Evolutionary conservation across 2,329 filamentous ascomycete genomes (phyloP).

Genomic region (Fusarium sp.): DNA sequence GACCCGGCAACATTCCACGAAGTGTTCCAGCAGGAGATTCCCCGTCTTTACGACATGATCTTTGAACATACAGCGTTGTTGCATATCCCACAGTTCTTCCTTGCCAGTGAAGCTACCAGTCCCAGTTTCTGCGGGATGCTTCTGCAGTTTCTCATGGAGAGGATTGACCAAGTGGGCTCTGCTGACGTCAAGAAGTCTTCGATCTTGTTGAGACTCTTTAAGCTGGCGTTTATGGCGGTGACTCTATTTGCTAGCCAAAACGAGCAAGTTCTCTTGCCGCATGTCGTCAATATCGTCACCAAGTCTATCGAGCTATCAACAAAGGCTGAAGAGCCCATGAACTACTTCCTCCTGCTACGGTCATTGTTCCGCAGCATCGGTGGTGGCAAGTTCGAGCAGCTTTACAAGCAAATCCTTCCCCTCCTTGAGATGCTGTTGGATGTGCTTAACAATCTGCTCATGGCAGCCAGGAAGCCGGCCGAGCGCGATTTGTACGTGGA

Average conservation of each 20-base stretch:
- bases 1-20: constrained; percentile 99
- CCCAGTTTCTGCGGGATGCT: constrained; percentile 99
- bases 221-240: constrained; percentile 98
- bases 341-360: constrained; percentile 93
- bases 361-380: constrained; percentile 97
- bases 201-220: constrained; percentile 93
- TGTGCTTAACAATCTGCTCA: constrained; percentile 92
- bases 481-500: constrained; percentile 98
- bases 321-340: constrained; percentile 96
- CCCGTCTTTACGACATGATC: constrained; percentile 95
- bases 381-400: constrained; percentile 94
- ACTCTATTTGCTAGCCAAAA: constrained; percentile 95
- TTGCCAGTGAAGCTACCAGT: constrained; percentile 98
- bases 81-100: constrained; percentile 96
- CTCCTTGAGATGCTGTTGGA: constrained; percentile 97
- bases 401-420: constrained; percentile 98
- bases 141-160: constrained; percentile 95
- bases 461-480: constrained; percentile 88
- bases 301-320: constrained; percentile 97
- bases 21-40: constrained; percentile 97
- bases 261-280: constrained; percentile 92
- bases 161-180: constrained; percentile 93
- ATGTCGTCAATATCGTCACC: constrained; percentile 96
- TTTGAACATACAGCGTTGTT: constrained; percentile 95
- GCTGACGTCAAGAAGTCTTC: constrained; percentile 92